Evolutionary conservation across 768 basidiomycete species (phyloP), one percentile per base, ranked within the genome.

Genomic region (Collybia nuda): DNA sequence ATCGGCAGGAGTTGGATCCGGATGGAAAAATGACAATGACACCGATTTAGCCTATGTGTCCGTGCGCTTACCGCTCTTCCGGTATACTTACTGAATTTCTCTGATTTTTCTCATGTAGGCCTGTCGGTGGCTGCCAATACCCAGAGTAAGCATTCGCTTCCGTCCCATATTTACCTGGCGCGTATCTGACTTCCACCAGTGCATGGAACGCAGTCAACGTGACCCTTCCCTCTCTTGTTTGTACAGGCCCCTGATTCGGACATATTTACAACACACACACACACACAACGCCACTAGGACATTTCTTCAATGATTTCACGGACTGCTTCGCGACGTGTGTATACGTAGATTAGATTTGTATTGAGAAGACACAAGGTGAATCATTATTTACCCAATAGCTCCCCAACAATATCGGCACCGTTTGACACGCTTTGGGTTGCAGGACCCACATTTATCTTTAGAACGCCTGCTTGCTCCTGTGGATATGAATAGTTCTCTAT

Each of bases 21-120:
- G 93, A 36, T 96, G 93, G 93, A 71, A 72, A 49, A 86, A 93
- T 62, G 53, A 80, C 14, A 69, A 72, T 3, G 94, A 96, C 68
- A 84, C 73, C 9, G 74, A 63, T 9, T 63, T 69, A 22, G 84
- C 82, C 21, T 82, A 77, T 60, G 82, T 81, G 75, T 76, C 61
- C 48, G 75, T 17, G 22, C 66, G 24, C 18, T 37, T 24, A 28
- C 11, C 15, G 38, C 52, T 51, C 32, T 46, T 8, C 17, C 28
- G 23, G 14, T 14, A 11, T 32, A 32, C 26, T 51, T 32, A 26
- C 49, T 52, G 47, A 50, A 28, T 47, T 51, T 28, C 2, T 37
- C 38, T 24, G 32, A 14, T 32, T 32, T 32, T 32, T 45, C 29
- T 54, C 38, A 41, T 48, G 8, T 28, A 76, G 76, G 15, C 72